Evolutionary conservation across 768 basidiomycete species (phyloP), one percentile per base, ranked within the genome.

Genomic region (Agrocybe praecox): DNA sequence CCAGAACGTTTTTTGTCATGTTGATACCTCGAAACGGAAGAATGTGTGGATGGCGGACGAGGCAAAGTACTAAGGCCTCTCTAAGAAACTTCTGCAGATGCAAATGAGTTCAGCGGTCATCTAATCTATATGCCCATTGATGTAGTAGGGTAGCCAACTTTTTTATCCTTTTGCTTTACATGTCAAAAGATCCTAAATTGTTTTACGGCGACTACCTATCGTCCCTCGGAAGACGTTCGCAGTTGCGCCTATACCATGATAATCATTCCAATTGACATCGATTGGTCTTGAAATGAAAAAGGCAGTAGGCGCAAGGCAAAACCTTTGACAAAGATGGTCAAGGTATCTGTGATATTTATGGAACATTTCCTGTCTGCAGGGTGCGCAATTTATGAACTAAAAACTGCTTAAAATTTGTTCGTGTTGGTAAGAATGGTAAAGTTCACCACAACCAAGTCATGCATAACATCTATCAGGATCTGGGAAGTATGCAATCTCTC

Each of bases 311-410:
- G 52, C 22, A 44, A 52, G 52, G 11, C 52, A 52, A 1, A 40
- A 10, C n/a, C 23, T 22, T 21, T 43, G 42, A 22, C 40, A 52
- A 2, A 52, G 22, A 44, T 52, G 26, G 36, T 40, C 22, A 15
- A 52, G 26, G 23, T 43, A 52, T 5, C 36, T 42, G 23, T 52
- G 23, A 23, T 52, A 45, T 24, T 52, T 22, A 11, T 43, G 52
- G 23, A 52, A 52, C 43, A 24, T 43, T 29, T 52, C 52, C 18
- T 52, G 52, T 9, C 26, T 42, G 42, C 52, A 52, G 12, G 52
- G 18, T 24, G 36, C 34, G 9, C 4, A 23, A 14, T 52, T 52
- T 40, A 52, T 52, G 42, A 52, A 26, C 52, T 52, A 43, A n/a
- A 43, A 22, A 18, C n/a, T 9, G 21, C 8, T 45, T 22, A 18